Conservation (phyloP, 2,329 filamentous ascomycete species). For the Acarospora socialis region DNA sequence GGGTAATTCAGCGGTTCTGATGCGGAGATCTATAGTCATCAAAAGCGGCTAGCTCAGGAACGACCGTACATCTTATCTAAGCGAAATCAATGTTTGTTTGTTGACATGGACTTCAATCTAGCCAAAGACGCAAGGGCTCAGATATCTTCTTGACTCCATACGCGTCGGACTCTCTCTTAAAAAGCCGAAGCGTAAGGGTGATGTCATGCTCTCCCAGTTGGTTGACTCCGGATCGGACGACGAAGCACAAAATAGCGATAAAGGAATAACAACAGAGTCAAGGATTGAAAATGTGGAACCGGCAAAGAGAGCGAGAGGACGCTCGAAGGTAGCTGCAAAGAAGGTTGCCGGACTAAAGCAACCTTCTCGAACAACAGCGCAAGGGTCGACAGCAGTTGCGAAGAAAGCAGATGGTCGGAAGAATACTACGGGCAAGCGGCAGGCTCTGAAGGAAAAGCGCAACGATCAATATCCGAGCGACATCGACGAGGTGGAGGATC, state of each 20-base stretch:
- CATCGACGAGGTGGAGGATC: constrained; percentile 24
- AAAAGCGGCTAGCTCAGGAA: too few species aligned
- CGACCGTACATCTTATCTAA: too few species aligned
- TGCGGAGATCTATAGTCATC: too few species aligned
- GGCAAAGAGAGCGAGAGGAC: constrained; percentile 24
- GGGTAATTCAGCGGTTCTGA: too few species aligned
- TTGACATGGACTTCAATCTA: too few species aligned
- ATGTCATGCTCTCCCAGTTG: constrained; percentile 30
- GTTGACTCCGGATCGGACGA: constrained; percentile 34
- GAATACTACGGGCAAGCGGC: constrained; percentile 18
- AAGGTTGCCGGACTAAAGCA: too few species aligned
- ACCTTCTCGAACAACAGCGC: too few species aligned
- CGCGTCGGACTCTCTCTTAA: neutral
- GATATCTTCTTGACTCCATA: too few species aligned
- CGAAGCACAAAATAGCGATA: constrained; percentile 21
- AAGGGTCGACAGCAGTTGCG: constrained; percentile 13
- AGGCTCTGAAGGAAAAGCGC: constrained; percentile 27
- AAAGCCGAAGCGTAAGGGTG: constrained; percentile 20
- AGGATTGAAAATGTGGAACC: constrained; percentile 17
- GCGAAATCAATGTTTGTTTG: too few species aligned
- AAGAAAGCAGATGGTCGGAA: constrained; percentile 14
- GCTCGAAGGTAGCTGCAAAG: too few species aligned
- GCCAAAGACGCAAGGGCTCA: too few species aligned
- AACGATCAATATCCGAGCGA: constrained; percentile 25
- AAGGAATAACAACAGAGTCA: constrained; percentile 16